Evolutionary conservation across 495 filamentous ascomycete species (phyloP), one percentile per base, ranked within the genome.

Genomic region (Daldinia grandis): DNA sequence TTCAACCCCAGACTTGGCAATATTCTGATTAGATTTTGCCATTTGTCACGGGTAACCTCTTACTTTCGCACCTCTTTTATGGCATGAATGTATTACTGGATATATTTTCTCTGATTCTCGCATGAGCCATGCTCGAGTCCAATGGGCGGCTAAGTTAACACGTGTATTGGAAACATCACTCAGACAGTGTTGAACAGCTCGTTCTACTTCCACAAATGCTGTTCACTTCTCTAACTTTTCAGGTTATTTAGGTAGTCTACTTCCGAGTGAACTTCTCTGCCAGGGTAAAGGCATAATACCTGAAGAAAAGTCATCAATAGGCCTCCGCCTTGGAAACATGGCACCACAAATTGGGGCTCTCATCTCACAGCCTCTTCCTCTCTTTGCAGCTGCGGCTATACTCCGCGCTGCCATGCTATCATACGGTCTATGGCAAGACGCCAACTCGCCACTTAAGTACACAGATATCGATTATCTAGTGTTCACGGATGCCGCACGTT

Each of bases 391-490:
- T 15, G 91, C 95, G 2, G 84, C 88, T 30, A 60, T 87, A 21
- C 85, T 98, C 3, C 90, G 95, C 54, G 69, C 86, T 7, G 78
- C 82, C 19, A 85, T 99, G 62, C 86, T 98, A 25, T 68, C 95
- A 66, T 98, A 97, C 78, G 95, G 96, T 38, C 86, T 92, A 62
- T 91, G 90, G 82, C 95, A 99, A 85, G 95, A 99, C 78, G 89
- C 92, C 64, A 85, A 92, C 81, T 95, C 93, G 9, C 86, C 93
- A 3, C 80, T 99, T 72, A 97, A 97, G 80, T 99, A 98, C 85
- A 99, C 96, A 58, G 95, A 99, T 80, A 97, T 99, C 76, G 95
- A 99, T 86, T 99, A 99, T 83, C 89, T 92, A 72, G 95, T 99
- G 66, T 99, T 99, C 84, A 98, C 96, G n/a, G 94, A 97, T 77